Percentiles rank a stretch among this genome's conserved stretches.
phyloP scores from a whole-genome alignment of 352 stramenopile species.

The Globisporangium iwayamae region DNA sequence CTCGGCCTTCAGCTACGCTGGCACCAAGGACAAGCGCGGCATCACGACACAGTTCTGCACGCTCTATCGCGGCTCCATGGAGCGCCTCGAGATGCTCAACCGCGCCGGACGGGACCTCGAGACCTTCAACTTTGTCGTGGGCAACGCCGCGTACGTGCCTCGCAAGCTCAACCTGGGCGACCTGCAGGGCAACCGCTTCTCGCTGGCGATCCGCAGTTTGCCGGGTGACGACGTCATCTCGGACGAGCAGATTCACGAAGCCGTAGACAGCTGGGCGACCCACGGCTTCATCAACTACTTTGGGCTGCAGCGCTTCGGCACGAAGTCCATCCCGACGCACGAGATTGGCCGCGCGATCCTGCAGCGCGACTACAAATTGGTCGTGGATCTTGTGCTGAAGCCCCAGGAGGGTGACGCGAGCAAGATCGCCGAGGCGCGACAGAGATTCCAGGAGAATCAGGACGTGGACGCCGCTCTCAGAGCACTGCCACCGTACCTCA shows the following conservation, averaged over 20 bases:
- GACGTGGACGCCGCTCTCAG: conserved; percentile 55
- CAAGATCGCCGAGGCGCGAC: conserved; percentile 66
- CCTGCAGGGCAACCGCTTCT: conserved; percentile 94
- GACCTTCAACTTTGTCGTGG: conserved; percentile 89
- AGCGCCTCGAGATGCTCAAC: conserved; percentile 83
- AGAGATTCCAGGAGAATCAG: conserved; percentile 59
- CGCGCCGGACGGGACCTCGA: conserved; percentile 54
- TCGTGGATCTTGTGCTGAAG: conserved; percentile 89
- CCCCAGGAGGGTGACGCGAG: conserved; percentile 73
- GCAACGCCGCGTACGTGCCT: conserved; percentile 89
- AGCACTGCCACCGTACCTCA: conserved; percentile 73
- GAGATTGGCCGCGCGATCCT: conserved; percentile 93
- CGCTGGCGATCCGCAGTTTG: conserved; percentile 93
- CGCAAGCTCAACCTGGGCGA: conserved; percentile 92
- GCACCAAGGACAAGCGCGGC: conserved; percentile 96
- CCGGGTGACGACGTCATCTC: conserved; percentile 48
- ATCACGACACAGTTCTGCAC: conserved; percentile 96
- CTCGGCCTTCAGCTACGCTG: conserved; percentile 88
- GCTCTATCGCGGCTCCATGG: conserved; percentile 68
- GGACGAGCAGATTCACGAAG: conserved; percentile 54
- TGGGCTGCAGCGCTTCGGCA: conserved; percentile 96
- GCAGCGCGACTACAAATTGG: conserved; percentile 88
- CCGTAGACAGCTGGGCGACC: conserved; percentile 65
- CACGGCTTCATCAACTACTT: conserved; percentile 98
- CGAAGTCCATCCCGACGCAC: conserved; percentile 82